A percentile compares a stretch with the other conserved stretches of the same genome.
These are phyloP conservation scores for Pistacia integerrima DNA, from an alignment of 345 rosid genomes.

Conservation along the genomic window DNA sequence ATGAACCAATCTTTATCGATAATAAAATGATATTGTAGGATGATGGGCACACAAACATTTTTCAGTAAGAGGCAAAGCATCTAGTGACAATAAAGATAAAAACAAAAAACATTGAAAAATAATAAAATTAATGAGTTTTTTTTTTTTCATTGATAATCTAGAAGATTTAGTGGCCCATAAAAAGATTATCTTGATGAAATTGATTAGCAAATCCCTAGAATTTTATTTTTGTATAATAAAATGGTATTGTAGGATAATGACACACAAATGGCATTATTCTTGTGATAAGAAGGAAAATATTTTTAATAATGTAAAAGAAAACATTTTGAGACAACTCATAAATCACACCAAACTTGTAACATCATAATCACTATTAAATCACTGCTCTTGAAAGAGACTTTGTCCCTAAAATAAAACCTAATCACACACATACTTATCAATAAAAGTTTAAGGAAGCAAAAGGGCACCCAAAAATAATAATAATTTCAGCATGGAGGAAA, in stretches of 20 bases:
- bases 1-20: no score
- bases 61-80: no score
- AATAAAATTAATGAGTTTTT: no score
- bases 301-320: not conserved
- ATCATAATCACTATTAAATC: constrained; percentile 16
- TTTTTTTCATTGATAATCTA: not conserved
- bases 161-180: not conserved
- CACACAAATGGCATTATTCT: not conserved
- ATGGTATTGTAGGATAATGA: not conserved
- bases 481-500: no score
- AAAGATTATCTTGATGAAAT: not conserved
- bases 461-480: not conserved
- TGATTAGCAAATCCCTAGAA: not conserved
- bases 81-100: no score
- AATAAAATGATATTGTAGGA: no score
- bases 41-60: no score
- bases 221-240: no score
- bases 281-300: not conserved
- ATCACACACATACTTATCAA: not conserved
- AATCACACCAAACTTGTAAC: constrained; percentile 34
- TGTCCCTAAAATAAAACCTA: not conserved
- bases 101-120: no score
- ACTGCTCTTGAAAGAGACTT: constrained; percentile 3
- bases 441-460: constrained; percentile 20
- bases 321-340: not conserved